phyloP scores from a whole-genome alignment of 2,329 filamentous ascomycete species.

The Pseudogymnoascus sp. region DNA sequence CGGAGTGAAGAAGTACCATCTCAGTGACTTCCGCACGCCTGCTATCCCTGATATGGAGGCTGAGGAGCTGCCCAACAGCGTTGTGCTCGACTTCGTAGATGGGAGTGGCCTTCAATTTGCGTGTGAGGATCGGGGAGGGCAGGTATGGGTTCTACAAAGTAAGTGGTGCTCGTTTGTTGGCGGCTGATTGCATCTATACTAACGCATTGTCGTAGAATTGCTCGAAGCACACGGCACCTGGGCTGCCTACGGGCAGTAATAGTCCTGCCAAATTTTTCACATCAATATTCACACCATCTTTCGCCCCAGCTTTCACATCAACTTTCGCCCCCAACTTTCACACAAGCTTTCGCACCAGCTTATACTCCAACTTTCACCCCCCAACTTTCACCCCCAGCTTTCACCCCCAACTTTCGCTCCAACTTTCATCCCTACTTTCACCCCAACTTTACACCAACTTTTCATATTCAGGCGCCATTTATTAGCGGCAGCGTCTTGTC shows the following conservation, averaged over 20 bases:
- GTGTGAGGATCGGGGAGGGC: slow-evolving; percentile 52
- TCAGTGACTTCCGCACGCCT: slow-evolving; percentile 72
- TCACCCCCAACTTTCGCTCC: not conserved
- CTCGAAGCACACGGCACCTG: slow-evolving; percentile 25
- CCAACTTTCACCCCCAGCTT: not conserved
- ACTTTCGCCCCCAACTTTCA: not conserved
- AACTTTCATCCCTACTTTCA: not conserved
- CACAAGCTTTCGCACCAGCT: not conserved
- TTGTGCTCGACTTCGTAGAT: slow-evolving; percentile 51
- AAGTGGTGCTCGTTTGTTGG: slow-evolving; percentile 14
- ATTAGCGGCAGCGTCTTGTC: slow-evolving; percentile 6
- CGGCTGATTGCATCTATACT: slow-evolving; percentile 9
- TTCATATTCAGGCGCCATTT: slow-evolving; percentile 9
- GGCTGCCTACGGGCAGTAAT: slow-evolving; percentile 22
- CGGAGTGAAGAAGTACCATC: slow-evolving; percentile 67
- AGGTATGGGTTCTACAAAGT: slow-evolving; percentile 43
- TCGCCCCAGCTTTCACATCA: not conserved
- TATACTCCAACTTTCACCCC: not conserved
- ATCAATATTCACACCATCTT: not conserved
- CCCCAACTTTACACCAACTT: slow-evolving; percentile 2
- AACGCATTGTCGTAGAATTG: slow-evolving; percentile 20
- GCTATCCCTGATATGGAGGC: slow-evolving; percentile 82
- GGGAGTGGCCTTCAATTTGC: slow-evolving; percentile 57
- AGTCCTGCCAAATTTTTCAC: not conserved
- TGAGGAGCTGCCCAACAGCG: slow-evolving; percentile 86